Evolutionary conservation across 192 early-diverging fungal genomes (phyloP).

Genomic region (Entomortierella lignicola): DNA sequence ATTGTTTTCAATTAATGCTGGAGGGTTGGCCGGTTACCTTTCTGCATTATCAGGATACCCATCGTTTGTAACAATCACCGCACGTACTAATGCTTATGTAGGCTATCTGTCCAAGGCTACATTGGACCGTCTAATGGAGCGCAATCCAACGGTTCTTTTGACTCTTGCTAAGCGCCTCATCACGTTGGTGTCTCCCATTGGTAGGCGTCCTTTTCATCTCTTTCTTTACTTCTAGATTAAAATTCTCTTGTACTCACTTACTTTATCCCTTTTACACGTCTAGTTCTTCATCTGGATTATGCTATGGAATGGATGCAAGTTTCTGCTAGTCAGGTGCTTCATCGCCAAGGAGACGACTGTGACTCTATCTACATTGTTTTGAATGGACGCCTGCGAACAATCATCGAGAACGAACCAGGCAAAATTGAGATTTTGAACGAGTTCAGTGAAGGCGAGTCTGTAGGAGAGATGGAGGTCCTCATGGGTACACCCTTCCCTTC

Average conservation of each 20-base stretch:
- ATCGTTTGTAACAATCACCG: conserved; percentile 86
- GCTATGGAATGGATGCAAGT: conserved; percentile 96
- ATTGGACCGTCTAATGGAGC: conserved; percentile 87
- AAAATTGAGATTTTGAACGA: conserved; percentile 88
- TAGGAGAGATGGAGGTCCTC: conserved; percentile 95
- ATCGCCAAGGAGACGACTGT: conserved; percentile 85
- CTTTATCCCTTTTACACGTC: not conserved
- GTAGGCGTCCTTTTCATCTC: conserved; percentile 58
- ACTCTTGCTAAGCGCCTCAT: conserved; percentile 91
- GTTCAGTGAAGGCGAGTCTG: conserved; percentile 94
- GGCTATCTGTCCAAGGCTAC: conserved; percentile 88
- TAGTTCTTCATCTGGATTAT: conserved; percentile 81
- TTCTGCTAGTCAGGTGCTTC: conserved; percentile 92
- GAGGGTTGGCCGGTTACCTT: conserved; percentile 93
- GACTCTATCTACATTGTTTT: conserved; percentile 95
- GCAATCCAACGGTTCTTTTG: conserved; percentile 85
- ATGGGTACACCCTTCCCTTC: conserved; percentile 75
- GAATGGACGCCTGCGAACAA: conserved; percentile 91
- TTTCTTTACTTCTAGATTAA: too few species aligned
- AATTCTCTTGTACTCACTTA: too few species aligned
- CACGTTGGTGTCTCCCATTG: conserved; percentile 80
- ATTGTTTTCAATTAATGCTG: conserved; percentile 83
- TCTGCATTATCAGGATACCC: conserved; percentile 92
- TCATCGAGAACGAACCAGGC: conserved; percentile 73
- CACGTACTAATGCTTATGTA: conserved; percentile 83